A percentile compares a stretch with the other conserved stretches of the same genome.
These are phyloP conservation scores for Paramyrothecium sp. DNA, from an alignment of 2,329 filamentous ascomycete species.

Conservation along the genomic window DNA sequence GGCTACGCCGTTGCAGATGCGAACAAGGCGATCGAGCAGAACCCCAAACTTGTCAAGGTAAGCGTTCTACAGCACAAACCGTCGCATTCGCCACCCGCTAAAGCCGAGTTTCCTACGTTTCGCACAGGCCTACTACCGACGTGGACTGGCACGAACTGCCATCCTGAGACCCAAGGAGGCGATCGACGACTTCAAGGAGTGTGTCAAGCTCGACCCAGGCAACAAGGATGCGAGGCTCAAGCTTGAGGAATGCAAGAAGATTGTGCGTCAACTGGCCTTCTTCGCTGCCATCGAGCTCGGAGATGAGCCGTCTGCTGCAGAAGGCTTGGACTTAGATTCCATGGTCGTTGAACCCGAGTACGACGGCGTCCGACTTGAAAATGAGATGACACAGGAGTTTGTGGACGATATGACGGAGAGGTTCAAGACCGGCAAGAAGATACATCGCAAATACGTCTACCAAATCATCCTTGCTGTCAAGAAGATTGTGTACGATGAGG, in stretches of 20 bases:
- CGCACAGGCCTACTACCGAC: constrained; percentile 82
- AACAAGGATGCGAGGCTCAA: constrained; percentile 93
- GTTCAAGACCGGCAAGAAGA: constrained; percentile 94
- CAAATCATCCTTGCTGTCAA: constrained; percentile 90
- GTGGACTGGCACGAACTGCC: constrained; percentile 87
- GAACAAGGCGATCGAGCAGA: constrained; percentile 85
- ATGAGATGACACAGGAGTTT: constrained; percentile 93
- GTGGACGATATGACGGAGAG: constrained; percentile 95
- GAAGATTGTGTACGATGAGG: constrained; percentile 86
- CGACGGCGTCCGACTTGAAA: constrained; percentile 75
- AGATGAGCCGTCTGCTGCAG: constrained; percentile 88
- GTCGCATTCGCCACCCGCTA: constrained; percentile 1
- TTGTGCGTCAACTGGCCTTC: constrained; percentile 89
- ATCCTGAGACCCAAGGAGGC: constrained; percentile 88
- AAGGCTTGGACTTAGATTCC: constrained; percentile 82
- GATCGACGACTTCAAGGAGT: constrained; percentile 86
- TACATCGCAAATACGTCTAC: constrained; percentile 96
- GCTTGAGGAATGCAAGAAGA: constrained; percentile 89
- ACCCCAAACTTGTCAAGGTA: constrained; percentile 87
- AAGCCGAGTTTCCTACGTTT: constrained; percentile 5
- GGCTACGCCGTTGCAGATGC: constrained; percentile 91
- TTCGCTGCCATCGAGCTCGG: constrained; percentile 91
- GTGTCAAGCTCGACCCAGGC: constrained; percentile 79
- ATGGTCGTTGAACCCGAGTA: constrained; percentile 83
- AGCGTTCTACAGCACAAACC: constrained; percentile 11